These are phyloP conservation scores for Alternaria gaisen DNA, from an alignment of 2,329 filamentous ascomycete genomes.

Conservation along the genomic window DNA sequence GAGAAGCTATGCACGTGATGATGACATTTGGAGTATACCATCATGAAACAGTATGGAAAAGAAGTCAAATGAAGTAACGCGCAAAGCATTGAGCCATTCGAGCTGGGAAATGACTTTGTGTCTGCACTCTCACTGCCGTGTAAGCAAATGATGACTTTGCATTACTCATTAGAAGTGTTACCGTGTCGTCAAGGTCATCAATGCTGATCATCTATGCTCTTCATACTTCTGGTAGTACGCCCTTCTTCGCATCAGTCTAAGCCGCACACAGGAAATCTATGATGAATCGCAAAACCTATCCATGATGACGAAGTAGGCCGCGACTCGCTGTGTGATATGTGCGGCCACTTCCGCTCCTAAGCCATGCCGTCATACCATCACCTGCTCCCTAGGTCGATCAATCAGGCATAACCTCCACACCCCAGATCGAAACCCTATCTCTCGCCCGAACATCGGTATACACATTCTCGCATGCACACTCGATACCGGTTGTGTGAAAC, in stretches of 20 bases:
- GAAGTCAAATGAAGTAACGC: neutral
- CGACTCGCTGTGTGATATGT: neutral
- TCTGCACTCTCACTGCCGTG: neutral
- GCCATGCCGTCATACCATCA: conserved; percentile 6
- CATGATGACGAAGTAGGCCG: neutral
- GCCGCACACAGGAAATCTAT: neutral
- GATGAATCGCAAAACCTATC: neutral
- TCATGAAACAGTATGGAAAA: neutral
- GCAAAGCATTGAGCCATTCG: neutral
- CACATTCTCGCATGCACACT: neutral
- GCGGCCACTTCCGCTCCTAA: conserved; percentile 1
- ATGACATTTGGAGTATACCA: neutral
- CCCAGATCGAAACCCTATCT: conserved; percentile 2
- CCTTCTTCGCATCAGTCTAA: neutral
- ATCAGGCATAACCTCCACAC: neutral
- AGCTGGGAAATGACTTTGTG: neutral
- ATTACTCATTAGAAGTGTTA: neutral
- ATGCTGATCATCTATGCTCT: neutral
- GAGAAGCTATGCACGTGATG: neutral
- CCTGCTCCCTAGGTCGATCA: neutral
- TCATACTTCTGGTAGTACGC: neutral
- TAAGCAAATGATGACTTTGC: neutral
- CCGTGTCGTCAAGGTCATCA: neutral
- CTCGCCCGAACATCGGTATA: conserved; percentile 11
- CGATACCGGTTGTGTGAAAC: conserved; percentile 2